A percentile compares a stretch with the other conserved stretches of the same genome.
phyloP scores from a whole-genome alignment of 2,329 filamentous ascomycete genomes.

The Fusarium liriodendri region DNA sequence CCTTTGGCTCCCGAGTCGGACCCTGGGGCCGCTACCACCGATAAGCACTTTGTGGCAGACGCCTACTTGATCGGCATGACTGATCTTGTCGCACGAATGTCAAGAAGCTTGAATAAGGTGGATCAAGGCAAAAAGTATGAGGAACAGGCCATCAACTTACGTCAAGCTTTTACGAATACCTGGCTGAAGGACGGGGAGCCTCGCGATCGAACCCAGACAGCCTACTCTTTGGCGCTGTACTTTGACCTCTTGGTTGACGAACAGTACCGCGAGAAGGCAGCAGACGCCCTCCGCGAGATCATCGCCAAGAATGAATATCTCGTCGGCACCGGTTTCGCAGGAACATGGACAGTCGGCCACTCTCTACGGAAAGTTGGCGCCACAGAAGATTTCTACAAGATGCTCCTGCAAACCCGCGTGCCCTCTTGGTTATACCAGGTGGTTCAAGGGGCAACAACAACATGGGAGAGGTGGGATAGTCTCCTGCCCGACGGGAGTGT shows the following conservation, averaged over 20 bases:
- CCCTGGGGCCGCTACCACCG: slow-evolving; percentile 11
- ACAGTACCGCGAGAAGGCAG: slow-evolving; percentile 29
- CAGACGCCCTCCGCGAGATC: slow-evolving; percentile 44
- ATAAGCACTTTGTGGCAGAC: slow-evolving; percentile 13
- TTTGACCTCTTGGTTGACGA: slow-evolving; percentile 49
- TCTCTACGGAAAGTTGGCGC: slow-evolving; percentile 34
- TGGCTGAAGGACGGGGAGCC: neutral
- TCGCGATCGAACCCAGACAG: slow-evolving; percentile 51
- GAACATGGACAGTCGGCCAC: slow-evolving; percentile 2
- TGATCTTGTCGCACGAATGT: neutral
- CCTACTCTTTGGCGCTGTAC: slow-evolving; percentile 50
- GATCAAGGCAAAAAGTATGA: neutral
- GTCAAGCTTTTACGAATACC: neutral
- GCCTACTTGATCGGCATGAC: slow-evolving; percentile 11
- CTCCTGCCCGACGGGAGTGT: slow-evolving; percentile 47
- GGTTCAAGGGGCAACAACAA: slow-evolving; percentile 58
- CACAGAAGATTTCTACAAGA: slow-evolving; percentile 56
- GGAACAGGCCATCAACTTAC: neutral
- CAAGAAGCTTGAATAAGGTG: neutral
- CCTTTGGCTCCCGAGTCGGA: slow-evolving; percentile 8
- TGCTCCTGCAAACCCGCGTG: slow-evolving; percentile 58
- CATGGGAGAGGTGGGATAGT: slow-evolving; percentile 64
- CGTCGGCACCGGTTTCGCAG: slow-evolving; percentile 54
- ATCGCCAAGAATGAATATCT: slow-evolving; percentile 50
- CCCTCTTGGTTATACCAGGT: slow-evolving; percentile 63